Evolutionary conservation across 306 rosid genomes (phyloP).

Genomic region (Prosopis cineraria): DNA sequence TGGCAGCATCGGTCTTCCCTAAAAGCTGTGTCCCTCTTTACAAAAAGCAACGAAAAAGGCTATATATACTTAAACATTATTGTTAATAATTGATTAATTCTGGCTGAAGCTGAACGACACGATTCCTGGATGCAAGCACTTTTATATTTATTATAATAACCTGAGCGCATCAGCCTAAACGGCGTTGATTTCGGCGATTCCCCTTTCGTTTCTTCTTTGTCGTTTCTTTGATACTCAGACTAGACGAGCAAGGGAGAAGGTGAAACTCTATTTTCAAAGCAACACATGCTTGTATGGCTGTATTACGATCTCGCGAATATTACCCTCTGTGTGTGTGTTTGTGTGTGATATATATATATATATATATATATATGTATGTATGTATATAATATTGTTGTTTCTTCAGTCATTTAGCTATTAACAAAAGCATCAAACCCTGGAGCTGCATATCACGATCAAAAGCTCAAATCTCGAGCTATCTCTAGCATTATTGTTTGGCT

Average conservation of each 20-base stretch:
- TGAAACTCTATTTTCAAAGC: constrained; percentile 69
- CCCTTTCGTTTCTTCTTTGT: constrained; percentile 73
- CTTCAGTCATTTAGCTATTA: constrained; percentile 10
- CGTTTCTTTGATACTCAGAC: constrained; percentile 80
- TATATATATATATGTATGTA: too few relatives aligned
- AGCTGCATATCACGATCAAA: constrained; percentile 24
- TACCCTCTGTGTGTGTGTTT: too few relatives aligned
- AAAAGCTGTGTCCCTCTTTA: constrained; percentile 48
- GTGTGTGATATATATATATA: too few relatives aligned
- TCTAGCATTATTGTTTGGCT: constrained; percentile 1
- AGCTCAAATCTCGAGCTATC: constrained; percentile 47
- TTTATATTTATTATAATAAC: not conserved
- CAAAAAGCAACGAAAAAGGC: constrained; percentile 29
- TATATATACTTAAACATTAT: not conserved
- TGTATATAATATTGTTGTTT: not conserved
- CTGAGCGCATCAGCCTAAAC: constrained; percentile 82
- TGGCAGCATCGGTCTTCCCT: constrained; percentile 32
- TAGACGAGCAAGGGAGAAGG: constrained; percentile 42
- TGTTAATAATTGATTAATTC: not conserved
- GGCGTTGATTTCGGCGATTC: constrained; percentile 98
- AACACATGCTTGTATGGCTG: constrained; percentile 79
- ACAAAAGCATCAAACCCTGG: constrained; percentile 27
- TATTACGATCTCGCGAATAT: constrained; percentile 62
- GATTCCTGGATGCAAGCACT: constrained; percentile 21
- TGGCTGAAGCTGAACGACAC: constrained; percentile 27